Percentiles rank a stretch among this genome's conserved stretches.
These are phyloP conservation scores for Simmondsia chinensis DNA, from an alignment of 148 eudicot genomes.

Conservation along the genomic window DNA sequence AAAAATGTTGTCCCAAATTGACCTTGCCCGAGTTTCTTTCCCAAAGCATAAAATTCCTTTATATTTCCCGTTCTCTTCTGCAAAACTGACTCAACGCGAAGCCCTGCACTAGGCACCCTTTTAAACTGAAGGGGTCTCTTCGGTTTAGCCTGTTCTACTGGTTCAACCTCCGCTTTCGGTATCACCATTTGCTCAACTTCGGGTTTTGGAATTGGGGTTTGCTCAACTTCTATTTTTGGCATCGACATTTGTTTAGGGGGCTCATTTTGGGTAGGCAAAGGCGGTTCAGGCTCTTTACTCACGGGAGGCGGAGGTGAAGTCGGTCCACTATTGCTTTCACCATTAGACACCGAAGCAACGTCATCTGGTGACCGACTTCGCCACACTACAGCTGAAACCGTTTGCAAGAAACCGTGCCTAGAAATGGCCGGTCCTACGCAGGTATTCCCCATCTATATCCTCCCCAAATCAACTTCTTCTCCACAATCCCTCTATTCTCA, in stretches of 20 bases:
- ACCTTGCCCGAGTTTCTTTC: conserved; percentile 58
- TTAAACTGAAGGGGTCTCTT: conserved; percentile 39
- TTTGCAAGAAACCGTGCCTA: conserved; percentile 37
- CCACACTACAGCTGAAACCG: conserved; percentile 50
- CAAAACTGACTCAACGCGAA: conserved; percentile 34
- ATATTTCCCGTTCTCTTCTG: conserved; percentile 39
- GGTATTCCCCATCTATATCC: conserved; percentile 41
- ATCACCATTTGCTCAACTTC: conserved; percentile 36
- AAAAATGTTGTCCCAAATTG: conserved; percentile 49
- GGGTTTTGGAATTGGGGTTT: conserved; percentile 12
- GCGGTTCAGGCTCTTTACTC: conserved; percentile 18
- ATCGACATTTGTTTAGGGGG: conserved; percentile 47
- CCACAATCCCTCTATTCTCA: conserved; percentile 3
- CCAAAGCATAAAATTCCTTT: conserved; percentile 46
- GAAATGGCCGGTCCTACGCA: conserved; percentile 56
- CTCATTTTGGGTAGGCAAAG: conserved; percentile 38
- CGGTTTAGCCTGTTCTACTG: conserved; percentile 35
- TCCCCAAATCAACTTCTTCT: conserved; percentile 9
- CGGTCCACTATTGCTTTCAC: conserved; percentile 10
- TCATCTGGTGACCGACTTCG: conserved; percentile 22
- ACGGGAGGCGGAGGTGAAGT: conserved; percentile 8
- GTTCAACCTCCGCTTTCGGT: conserved; percentile 27
- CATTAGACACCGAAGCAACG: conserved; percentile 16
- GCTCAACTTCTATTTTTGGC: conserved; percentile 26
- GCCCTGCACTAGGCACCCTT: conserved; percentile 47